These are phyloP conservation scores for Neofusicoccum ribis DNA, from an alignment of 2,329 filamentous ascomycete species.

Conservation along the genomic window DNA sequence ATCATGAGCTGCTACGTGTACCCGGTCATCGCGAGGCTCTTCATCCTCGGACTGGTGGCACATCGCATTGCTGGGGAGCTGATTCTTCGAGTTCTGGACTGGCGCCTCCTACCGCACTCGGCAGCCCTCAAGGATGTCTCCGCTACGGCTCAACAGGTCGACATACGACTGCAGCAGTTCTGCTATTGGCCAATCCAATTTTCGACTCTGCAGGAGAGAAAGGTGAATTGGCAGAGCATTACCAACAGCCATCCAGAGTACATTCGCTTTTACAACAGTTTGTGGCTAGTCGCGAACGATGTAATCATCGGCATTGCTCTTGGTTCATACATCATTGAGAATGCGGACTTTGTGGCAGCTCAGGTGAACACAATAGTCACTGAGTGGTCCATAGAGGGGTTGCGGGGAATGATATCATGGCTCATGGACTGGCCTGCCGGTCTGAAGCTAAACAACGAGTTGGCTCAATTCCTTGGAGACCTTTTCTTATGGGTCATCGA, in stretches of 20 bases:
- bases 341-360: constrained; percentile 78
- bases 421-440: constrained; percentile 94
- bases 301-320: constrained; percentile 97
- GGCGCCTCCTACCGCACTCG: constrained; percentile 73
- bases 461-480: constrained; percentile 91
- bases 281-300: constrained; percentile 98
- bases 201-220: constrained; percentile 81
- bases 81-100: constrained; percentile 78
- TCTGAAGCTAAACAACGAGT: constrained; percentile 89
- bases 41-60: constrained; percentile 75
- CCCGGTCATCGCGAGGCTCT: constrained; percentile 68
- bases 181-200: constrained; percentile 99
- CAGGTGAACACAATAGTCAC: constrained; percentile 75
- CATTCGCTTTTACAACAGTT: constrained; percentile 96
- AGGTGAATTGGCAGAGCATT: constrained; percentile 92
- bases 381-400: constrained; percentile 82
- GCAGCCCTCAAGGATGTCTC: constrained; percentile 93
- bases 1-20: constrained; percentile 73
- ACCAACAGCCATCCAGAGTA: constrained; percentile 96
- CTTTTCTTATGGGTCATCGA: constrained; percentile 98
- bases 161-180: constrained; percentile 95
- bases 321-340: constrained; percentile 96
- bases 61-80: constrained; percentile 81
- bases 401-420: constrained; percentile 90
- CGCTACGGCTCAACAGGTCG: constrained; percentile 93